phyloP scores from a whole-genome alignment of 1,284 basidiomycete species.

The Malassezia pachydermatis region DNA sequence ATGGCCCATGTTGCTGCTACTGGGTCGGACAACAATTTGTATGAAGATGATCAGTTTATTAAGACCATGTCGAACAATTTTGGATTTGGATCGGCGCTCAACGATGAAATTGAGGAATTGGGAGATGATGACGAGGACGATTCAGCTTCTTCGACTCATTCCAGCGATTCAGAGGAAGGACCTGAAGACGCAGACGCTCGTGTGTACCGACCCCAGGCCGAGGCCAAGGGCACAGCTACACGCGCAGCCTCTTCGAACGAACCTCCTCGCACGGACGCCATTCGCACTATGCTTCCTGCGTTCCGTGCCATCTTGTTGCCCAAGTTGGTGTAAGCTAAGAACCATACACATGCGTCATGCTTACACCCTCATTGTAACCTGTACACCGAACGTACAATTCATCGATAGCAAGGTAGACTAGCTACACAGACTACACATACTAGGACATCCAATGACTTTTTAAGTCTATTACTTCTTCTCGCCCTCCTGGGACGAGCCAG shows the following conservation, averaged over 20 bases:
- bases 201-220: background rate
- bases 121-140: conserved; percentile 19
- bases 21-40: conserved; percentile 23
- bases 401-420: too few relatives aligned
- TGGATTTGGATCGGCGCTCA: conserved; percentile 39
- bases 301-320: conserved; percentile 1
- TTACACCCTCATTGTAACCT: too few relatives aligned
- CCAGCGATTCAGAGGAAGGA: conserved; percentile 7
- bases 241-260: background rate
- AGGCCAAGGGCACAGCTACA: background rate
- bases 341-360: too few relatives aligned
- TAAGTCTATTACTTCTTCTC: conserved; percentile 39
- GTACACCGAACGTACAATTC: too few relatives aligned
- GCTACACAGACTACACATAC: too few relatives aligned
- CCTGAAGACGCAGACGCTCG: conserved; percentile 8
- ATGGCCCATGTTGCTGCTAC: conserved; percentile 32
- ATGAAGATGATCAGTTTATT: conserved; percentile 33
- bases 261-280: background rate
- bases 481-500: conserved; percentile 26
- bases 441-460: too few relatives aligned
- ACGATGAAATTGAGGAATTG: conserved; percentile 40
- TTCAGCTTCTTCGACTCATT: background rate
- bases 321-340: background rate
- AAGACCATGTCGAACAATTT: conserved; percentile 40
- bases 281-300: conserved; percentile 3